A percentile compares a stretch with the other conserved stretches of the same genome.
Conservation (phyloP, 495 filamentous ascomycete species). For the Neurospora intermedia region DNA sequence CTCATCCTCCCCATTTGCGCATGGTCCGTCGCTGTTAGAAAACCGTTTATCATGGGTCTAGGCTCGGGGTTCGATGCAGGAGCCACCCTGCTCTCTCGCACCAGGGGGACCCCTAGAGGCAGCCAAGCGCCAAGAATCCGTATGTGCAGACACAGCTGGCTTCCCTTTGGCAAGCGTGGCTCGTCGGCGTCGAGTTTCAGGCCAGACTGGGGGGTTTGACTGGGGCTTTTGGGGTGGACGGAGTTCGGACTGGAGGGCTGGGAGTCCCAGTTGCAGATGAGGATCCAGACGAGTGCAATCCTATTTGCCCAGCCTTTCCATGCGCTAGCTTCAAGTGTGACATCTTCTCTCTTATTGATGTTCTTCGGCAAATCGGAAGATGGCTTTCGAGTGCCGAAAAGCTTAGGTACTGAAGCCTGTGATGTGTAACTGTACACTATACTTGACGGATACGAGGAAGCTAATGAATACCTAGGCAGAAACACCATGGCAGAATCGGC, state of each 20-base stretch:
- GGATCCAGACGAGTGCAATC: background rate
- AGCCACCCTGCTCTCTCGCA: background rate
- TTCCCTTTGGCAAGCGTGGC: background rate
- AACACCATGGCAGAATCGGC: background rate
- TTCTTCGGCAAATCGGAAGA: background rate
- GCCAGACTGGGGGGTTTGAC: background rate
- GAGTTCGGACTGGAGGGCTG: background rate
- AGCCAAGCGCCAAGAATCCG: background rate
- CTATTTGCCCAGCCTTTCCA: background rate
- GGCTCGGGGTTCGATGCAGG: background rate
- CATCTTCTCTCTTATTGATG: background rate
- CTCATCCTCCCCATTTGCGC: background rate
- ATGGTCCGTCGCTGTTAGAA: background rate
- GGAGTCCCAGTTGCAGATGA: background rate
- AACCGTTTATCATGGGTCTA: background rate
- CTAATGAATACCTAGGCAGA: background rate
- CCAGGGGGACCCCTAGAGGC: background rate
- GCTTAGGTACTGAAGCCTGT: background rate
- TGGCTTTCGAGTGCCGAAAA: background rate
- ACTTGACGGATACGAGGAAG: background rate
- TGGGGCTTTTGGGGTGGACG: background rate
- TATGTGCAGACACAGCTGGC: background rate
- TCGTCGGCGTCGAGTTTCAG: background rate
- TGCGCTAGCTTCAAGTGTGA: background rate
- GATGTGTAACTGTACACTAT: background rate